Evolutionary conservation across 2,329 filamentous ascomycete genomes (phyloP), one percentile per base, ranked within the genome.

Genomic region (Paracorniculantispora psalliotae): DNA sequence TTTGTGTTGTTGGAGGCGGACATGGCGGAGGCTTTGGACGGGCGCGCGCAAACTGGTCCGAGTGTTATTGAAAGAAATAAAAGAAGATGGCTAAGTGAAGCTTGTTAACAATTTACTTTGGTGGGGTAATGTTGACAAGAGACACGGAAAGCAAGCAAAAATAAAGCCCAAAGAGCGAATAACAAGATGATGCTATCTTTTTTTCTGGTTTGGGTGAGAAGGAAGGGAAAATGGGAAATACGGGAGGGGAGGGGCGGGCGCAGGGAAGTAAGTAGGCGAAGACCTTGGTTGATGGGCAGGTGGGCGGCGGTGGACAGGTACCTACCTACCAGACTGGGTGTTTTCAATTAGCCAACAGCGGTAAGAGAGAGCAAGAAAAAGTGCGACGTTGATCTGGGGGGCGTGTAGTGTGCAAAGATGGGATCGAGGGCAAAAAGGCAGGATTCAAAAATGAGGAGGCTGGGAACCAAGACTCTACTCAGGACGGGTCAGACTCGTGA

Each of bases 1-100:
- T 88, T 85, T 67, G 71, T 81, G 63, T 63, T 58, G 35, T 67
- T 64, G 60, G 67, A 69, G 47, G 66, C 66, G 64, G 68, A 69
- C 60, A 63, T 61, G 63, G 49, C 47, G 21, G 51, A 43, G 19
- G 17, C 33, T n/a, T n/a, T n/a, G 26, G 23, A 28, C 48, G 56
- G 54, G 55, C 43, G 37, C 25, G n/a, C 43, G 19, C 33, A 39
- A 39, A 28, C 19, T 57, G 33, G 35, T 50, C 37, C 54, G 9
- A 50, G 55, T 44, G 19, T 50, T 35, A 12, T 28, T 39, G 10
- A 9, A 49, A 35, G 37, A n/a, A 17, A 41, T 23, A 33, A 15
- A 25, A 33, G 15, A 15, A 44, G 37, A 26, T 35, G 35, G 55
- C 55, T 51, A 44, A 25, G 17, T 33, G 13, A 47, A 43, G 37